Evolutionary conservation across 768 basidiomycete genomes (phyloP), one percentile per base, ranked within the genome.

Genomic region (Boletus huronensis): DNA sequence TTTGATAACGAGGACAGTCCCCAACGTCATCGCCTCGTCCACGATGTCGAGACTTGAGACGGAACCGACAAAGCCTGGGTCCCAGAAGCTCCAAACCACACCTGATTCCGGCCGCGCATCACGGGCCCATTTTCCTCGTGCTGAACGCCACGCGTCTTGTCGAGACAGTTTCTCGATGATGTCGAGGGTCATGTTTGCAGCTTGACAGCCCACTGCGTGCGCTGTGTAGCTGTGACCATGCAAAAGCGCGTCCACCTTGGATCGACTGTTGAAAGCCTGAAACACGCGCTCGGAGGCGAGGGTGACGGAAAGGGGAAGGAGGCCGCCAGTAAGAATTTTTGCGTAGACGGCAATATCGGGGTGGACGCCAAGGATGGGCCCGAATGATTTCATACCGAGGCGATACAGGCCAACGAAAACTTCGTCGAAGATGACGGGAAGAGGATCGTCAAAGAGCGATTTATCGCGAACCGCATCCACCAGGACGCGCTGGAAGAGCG

Each of bases 161-260:
- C 60, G 54, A 23, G 64, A 66, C 16, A 82, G 68, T 39, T 75
- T 57, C 46, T 87, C 84, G 8, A 95, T 66, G 54, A 88, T 72
- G 32, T 81, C 75, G 39, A 98, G 75, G 3, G 93, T 82, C 70
- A 85, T 82, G 60, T 87, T 86, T 1, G 96, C 96, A 13, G 97
- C 90, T 58, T 90, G 87, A 70, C 96, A 98, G 0, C 93, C 96
- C 36, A 97, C 79, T 0, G 96, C 83, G 67, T 97, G 91, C 3
- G 96, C 96, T 0, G 93, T 97, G 69, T 98, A 98, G 53, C 90
- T 93, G 69, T 98, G 96, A 0, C 96, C 96, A 57, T 98, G 96
- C 2, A 98, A 75, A 14, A 98, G 74, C 16, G 96, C 93, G 57
- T 90, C 82, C n/a, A 78, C 79, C 69, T 98, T 98, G 34, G 77